Evolutionary conservation across 176 grass and related monocot genomes (phyloP).

Genomic region (Ensete ventricosum): DNA sequence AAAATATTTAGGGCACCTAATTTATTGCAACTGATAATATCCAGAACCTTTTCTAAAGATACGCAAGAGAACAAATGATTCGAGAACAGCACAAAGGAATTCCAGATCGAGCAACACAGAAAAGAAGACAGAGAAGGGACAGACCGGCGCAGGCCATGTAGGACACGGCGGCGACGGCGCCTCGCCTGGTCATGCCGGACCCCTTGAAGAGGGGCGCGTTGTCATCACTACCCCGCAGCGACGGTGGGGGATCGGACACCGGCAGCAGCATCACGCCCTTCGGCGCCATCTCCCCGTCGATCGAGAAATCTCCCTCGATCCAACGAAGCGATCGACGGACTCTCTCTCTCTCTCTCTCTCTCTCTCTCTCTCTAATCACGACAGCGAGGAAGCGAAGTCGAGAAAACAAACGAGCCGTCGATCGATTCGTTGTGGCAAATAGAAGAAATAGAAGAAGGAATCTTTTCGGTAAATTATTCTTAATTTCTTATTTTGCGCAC

Average conservation of each 20-base stretch:
- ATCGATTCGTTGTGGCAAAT: not conserved
- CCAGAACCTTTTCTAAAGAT: not conserved
- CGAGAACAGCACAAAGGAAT: constrained; percentile 1
- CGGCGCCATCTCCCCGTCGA: constrained; percentile 3
- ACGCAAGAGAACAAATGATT: not conserved
- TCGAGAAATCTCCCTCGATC: not conserved
- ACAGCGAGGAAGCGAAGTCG: not conserved
- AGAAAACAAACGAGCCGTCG: not conserved
- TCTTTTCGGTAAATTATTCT: too few species aligned
- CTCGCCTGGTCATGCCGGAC: constrained; percentile 69
- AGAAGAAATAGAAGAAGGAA: too few species aligned
- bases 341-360: not conserved
- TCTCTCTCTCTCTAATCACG: not conserved
- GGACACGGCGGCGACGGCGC: constrained; percentile 71
- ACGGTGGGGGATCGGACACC: constrained; percentile 29
- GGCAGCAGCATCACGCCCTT: constrained; percentile 23
- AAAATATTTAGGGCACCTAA: too few species aligned
- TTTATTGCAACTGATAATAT: not conserved
- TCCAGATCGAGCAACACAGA: not conserved
- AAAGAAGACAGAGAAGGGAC: not conserved
- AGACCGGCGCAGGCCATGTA: constrained; percentile 94
- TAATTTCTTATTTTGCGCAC: too few species aligned
- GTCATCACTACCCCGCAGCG: constrained; percentile 16
- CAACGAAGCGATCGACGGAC: not conserved
- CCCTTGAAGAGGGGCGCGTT: constrained; percentile 66